Conservation (phyloP, 306 rosid species). For the Lathyrus tuberosus region DNA sequence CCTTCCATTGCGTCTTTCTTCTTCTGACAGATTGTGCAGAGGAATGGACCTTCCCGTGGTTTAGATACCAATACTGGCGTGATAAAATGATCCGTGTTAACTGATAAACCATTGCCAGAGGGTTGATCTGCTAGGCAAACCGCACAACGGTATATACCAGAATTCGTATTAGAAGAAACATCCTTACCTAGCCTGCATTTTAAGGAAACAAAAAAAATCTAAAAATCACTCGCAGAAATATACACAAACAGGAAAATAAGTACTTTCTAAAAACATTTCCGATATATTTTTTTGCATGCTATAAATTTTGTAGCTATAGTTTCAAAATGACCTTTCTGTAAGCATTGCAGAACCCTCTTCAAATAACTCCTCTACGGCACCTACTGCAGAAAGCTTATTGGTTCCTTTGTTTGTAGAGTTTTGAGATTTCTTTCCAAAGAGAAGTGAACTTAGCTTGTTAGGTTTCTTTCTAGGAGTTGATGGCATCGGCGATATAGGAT, state of each 20-base stretch:
- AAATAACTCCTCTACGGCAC: slow-evolving; percentile 92
- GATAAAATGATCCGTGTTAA: slow-evolving; percentile 75
- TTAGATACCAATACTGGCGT: slow-evolving; percentile 75
- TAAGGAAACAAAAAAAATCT: slow-evolving; percentile 15
- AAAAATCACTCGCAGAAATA: background rate
- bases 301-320: slow-evolving; percentile 22
- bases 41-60: slow-evolving; percentile 92
- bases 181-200: slow-evolving; percentile 90
- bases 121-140: slow-evolving; percentile 96
- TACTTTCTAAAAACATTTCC: slow-evolving; percentile 18
- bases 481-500: slow-evolving; percentile 59
- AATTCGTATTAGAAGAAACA: slow-evolving; percentile 57
- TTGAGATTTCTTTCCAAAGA: slow-evolving; percentile 79
- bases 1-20: slow-evolving; percentile 99
- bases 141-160: slow-evolving; percentile 87
- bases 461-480: slow-evolving; percentile 75
- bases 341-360: slow-evolving; percentile 99
- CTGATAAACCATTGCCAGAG: slow-evolving; percentile 65
- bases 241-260: background rate
- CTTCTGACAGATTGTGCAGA: slow-evolving; percentile 74
- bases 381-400: slow-evolving; percentile 86
- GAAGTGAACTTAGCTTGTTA: slow-evolving; percentile 63
- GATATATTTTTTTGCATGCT: slow-evolving; percentile 6
- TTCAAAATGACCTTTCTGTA: slow-evolving; percentile 69
- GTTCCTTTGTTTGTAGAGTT: slow-evolving; percentile 63